Conservation (phyloP, 352 stramenopile species). For the Phytophthora uliginosa region DNA sequence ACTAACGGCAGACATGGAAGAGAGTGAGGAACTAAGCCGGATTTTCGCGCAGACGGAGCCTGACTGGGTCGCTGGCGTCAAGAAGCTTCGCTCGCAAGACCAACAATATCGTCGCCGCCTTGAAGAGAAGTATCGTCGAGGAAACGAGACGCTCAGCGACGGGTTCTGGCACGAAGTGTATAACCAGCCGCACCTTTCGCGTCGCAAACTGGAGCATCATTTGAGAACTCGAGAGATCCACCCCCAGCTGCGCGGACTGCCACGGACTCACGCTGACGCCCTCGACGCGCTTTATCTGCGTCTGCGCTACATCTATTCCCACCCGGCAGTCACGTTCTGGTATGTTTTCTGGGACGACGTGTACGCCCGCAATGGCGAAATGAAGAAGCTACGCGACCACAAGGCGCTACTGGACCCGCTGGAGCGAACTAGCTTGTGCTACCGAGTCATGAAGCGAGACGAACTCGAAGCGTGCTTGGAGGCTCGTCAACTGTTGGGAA, state of each 20-base stretch:
- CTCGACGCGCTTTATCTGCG: slow-evolving; percentile 11
- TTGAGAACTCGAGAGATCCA: slow-evolving; percentile 5
- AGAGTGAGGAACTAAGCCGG: slow-evolving; percentile 25
- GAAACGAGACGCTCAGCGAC: slow-evolving; percentile 37
- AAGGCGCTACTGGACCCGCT: slow-evolving; percentile 23
- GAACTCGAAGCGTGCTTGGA: slow-evolving; percentile 33
- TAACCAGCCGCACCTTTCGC: slow-evolving; percentile 34
- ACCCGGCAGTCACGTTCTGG: slow-evolving; percentile 38
- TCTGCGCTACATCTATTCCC: slow-evolving; percentile 33
- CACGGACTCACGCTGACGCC: background rate
- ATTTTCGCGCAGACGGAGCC: slow-evolving; percentile 31
- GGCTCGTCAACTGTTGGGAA: slow-evolving; percentile 11
- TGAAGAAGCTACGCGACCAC: slow-evolving; percentile 25
- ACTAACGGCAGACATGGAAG: slow-evolving; percentile 33
- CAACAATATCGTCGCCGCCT: slow-evolving; percentile 36
- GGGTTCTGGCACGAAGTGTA: slow-evolving; percentile 53
- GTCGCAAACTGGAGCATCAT: slow-evolving; percentile 26
- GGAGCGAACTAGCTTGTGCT: slow-evolving; percentile 35
- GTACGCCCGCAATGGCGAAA: slow-evolving; percentile 37
- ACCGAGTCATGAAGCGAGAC: slow-evolving; percentile 36
- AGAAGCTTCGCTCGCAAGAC: slow-evolving; percentile 13
- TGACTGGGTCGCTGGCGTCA: slow-evolving; percentile 13
- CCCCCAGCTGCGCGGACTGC: slow-evolving; percentile 2
- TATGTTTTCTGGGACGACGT: slow-evolving; percentile 57
- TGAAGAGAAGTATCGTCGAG: slow-evolving; percentile 19